phyloP scores from a whole-genome alignment of 192 early-diverging fungal species.

The Helicostylum pulchrum region DNA sequence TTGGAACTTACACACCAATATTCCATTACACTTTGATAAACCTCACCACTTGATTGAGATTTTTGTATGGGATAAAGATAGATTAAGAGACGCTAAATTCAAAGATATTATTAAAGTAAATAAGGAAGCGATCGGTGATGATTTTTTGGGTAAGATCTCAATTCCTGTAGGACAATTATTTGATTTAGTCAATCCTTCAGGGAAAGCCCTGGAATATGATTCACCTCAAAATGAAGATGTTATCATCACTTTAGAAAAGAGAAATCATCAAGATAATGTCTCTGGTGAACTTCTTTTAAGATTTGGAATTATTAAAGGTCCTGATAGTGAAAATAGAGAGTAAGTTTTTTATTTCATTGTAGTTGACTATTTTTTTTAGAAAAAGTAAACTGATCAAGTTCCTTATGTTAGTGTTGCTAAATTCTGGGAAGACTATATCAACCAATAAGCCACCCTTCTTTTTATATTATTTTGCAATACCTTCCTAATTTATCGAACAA shows the following conservation, averaged over 20 bases:
- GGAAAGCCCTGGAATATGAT: slow-evolving; percentile 7
- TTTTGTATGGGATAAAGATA: slow-evolving; percentile 18
- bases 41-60: slow-evolving; percentile 40
- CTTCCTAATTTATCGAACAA: slow-evolving; percentile 16
- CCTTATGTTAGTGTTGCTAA: neutral
- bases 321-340: neutral
- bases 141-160: slow-evolving; percentile 61
- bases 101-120: slow-evolving; percentile 51
- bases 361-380: too few relatives aligned
- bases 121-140: slow-evolving; percentile 59
- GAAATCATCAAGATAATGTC: slow-evolving; percentile 32
- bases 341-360: too few relatives aligned
- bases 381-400: too few relatives aligned
- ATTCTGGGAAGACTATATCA: slow-evolving; percentile 3
- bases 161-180: slow-evolving; percentile 48
- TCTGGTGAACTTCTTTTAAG: slow-evolving; percentile 28
- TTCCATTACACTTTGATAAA: slow-evolving; percentile 41
- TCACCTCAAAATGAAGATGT: slow-evolving; percentile 21
- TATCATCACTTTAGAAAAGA: slow-evolving; percentile 21
- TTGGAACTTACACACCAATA: slow-evolving; percentile 62
- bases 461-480: neutral
- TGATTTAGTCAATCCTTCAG: slow-evolving; percentile 15
- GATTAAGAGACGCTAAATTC: neutral
- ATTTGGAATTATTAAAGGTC: slow-evolving; percentile 26
- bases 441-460: neutral